Conservation (phyloP, 495 filamentous ascomycete species). For the Trypethelium eluteriae region DNA sequence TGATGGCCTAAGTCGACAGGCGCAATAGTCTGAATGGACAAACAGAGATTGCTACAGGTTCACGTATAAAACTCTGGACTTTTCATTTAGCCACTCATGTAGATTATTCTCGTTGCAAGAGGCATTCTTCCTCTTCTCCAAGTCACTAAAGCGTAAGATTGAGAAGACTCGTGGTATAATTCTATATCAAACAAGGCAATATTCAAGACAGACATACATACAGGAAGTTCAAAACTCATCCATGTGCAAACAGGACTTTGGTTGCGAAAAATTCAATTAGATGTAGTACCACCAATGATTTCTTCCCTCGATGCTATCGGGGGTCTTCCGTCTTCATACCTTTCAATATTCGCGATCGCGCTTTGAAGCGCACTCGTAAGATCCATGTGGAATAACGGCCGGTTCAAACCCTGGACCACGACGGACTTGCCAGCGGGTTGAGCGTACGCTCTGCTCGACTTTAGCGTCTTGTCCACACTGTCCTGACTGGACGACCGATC, state of each 20-base stretch:
- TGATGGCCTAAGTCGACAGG: too few species aligned
- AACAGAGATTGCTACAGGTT: too few species aligned
- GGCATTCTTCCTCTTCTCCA: too few species aligned
- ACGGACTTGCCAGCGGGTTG: constrained; percentile 43
- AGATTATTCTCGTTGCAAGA: too few species aligned
- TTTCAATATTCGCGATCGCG: constrained; percentile 70
- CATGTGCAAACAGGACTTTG: background rate
- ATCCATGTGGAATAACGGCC: constrained; percentile 92
- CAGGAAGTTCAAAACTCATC: background rate
- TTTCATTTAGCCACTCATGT: too few species aligned
- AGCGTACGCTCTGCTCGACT: constrained; percentile 39
- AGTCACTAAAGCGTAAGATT: too few species aligned
- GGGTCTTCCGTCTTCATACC: constrained; percentile 27
- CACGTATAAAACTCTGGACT: too few species aligned
- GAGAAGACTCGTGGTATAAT: too few species aligned
- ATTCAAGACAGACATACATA: background rate
- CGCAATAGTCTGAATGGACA: too few species aligned
- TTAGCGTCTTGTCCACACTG: constrained; percentile 42
- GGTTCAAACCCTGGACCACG: constrained; percentile 73
- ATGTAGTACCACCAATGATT: background rate
- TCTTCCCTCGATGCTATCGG: background rate
- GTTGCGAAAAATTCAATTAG: background rate
- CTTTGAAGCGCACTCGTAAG: constrained; percentile 85
- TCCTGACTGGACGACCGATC: constrained; percentile 21
- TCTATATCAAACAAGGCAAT: too few species aligned